Evolutionary conservation across 805 yeast genomes (phyloP).

Genomic region (Tetrapisispora phaffii): DNA sequence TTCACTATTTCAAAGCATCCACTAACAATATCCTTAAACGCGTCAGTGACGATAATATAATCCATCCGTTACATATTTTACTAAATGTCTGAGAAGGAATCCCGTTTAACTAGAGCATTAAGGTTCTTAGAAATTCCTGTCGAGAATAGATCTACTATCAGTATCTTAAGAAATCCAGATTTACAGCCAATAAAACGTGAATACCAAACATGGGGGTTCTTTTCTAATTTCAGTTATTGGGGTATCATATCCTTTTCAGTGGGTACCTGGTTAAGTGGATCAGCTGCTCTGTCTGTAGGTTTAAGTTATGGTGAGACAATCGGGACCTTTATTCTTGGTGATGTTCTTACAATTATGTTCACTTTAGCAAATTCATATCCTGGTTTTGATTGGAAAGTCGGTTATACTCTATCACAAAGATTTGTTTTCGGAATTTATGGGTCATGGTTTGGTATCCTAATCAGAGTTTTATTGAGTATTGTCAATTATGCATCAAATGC

Average conservation of each 20-base stretch:
- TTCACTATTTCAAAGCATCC: no score
- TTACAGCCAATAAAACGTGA: constrained; percentile 20
- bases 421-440: constrained; percentile 40
- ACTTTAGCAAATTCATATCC: constrained; percentile 40
- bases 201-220: constrained; percentile 33
- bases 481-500: constrained; percentile 41
- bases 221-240: constrained; percentile 37
- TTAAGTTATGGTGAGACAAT: constrained; percentile 38
- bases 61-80: background rate
- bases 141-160: constrained; percentile 22
- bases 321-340: constrained; percentile 39
- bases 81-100: background rate
- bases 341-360: constrained; percentile 34
- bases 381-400: constrained; percentile 42
- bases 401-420: constrained; percentile 38
- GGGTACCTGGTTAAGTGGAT: constrained; percentile 38
- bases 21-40: background rate
- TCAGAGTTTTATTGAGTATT: constrained; percentile 36
- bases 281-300: constrained; percentile 37
- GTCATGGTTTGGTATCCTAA: constrained; percentile 32
- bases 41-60: background rate
- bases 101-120: constrained; percentile 1
- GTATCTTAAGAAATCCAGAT: constrained; percentile 29
- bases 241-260: constrained; percentile 36
- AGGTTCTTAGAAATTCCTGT: constrained; percentile 26